Base-by-base conservation (phyloP, 176 grass and related monocot genomes). In the Cenchrus purpureus region DNA sequence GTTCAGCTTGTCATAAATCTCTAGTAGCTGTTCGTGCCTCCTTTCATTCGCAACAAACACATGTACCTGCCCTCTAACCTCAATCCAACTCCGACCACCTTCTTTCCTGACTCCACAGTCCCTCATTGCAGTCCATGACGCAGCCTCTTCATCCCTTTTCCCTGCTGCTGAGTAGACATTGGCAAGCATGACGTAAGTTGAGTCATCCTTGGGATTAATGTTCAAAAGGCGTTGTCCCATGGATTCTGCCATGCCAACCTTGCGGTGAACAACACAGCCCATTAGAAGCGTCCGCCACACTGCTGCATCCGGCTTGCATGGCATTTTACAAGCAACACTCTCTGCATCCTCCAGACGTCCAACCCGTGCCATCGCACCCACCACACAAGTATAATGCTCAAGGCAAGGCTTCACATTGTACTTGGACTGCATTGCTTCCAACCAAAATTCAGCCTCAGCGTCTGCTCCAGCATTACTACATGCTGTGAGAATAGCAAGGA, bases 101-200 rank as follows among this genome's bases (percentile, higher is more conserved):
- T 93, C 91, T 77, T 93, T 93, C 91, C 79, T 82, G 37, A 93
- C 84, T 50, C 88, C 85, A 7, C 3, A 32, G 8, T 93, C 72
- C 71, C 85, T 87, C 91, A 85, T 90, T 54, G 82, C 43, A 74
- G 57, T 90, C 91, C 85, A 90, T 57, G 79, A 50, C 68, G 62
- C 45, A 29, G 85, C 85, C 58, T 73, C 69, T 49, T 87, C 82
- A 13, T 87, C 61, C 60, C 20, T 90, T 71, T 56, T 93, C 70
- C 87, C 91, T 42, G 59, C 65, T 51, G 76, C n/a, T 2, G 82
- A 85, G 40, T 87, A 87, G 7, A 79, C 45, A 43, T 93, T 93
- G 34, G 82, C 81, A 63, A 93, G 85, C 88, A 93, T 82, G 66
- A 88, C 78, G 58, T 87, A 90, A 46, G 85, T 48, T 6, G 88